These are phyloP conservation scores for Leucocoprinus sp. DNA, from an alignment of 768 basidiomycete species.

Conservation along the genomic window DNA sequence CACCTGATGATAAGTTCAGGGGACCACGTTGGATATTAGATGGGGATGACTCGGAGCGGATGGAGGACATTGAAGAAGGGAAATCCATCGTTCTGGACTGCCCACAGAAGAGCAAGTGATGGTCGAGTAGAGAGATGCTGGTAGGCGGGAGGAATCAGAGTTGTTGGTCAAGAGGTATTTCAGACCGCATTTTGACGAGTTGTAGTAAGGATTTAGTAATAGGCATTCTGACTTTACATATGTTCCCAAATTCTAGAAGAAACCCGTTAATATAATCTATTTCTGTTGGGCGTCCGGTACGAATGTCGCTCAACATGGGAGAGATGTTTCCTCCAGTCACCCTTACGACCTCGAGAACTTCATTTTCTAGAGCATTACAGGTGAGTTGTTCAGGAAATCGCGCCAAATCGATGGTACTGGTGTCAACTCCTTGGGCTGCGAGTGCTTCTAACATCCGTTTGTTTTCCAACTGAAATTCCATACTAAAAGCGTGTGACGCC, in stretches of 20 bases:
- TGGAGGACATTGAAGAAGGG: conserved; percentile 46
- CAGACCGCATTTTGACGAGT: conserved; percentile 50
- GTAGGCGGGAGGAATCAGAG: conserved; percentile 16
- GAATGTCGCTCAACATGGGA: conserved; percentile 73
- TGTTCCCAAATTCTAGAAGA: conserved; percentile 51
- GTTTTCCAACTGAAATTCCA: conserved; percentile 39
- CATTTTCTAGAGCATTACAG: conserved; percentile 36
- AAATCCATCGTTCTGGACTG: not conserved
- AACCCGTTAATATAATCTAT: conserved; percentile 82
- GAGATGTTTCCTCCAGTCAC: conserved; percentile 63
- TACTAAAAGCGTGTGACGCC: conserved; percentile 51
- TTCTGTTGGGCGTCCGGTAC: conserved; percentile 57
- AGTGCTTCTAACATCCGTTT: conserved; percentile 24
- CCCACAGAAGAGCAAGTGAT: not conserved
- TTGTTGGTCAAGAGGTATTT: conserved; percentile 47
- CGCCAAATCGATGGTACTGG: conserved; percentile 20
- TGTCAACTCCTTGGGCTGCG: conserved; percentile 20
- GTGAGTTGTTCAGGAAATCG: conserved; percentile 41
- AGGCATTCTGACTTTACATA: conserved; percentile 50
- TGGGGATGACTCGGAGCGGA: conserved; percentile 48
- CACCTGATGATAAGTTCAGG: conserved; percentile 50
- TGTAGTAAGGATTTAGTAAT: conserved; percentile 46
- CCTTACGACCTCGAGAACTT: conserved; percentile 50
- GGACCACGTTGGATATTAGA: conserved; percentile 47
- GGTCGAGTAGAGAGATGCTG: not conserved